These are phyloP conservation scores for Cairneyella variabilis DNA, from an alignment of 495 filamentous ascomycete species.

Conservation along the genomic window DNA sequence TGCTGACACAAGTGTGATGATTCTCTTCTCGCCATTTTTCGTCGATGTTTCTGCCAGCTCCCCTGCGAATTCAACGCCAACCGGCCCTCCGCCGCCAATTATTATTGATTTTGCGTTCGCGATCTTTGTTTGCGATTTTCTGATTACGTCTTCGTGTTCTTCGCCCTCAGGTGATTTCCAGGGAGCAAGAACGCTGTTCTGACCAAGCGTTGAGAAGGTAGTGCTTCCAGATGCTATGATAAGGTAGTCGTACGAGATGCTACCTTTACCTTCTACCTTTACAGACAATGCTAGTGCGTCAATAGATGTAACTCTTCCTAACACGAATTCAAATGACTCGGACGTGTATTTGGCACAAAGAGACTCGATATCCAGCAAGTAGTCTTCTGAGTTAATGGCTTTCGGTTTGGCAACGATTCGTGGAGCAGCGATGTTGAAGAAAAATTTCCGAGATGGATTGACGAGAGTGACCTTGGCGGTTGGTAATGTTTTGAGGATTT, in stretches of 20 bases:
- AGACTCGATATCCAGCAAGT: conserved; percentile 41
- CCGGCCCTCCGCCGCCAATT: conserved; percentile 51
- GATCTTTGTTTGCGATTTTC: conserved; percentile 36
- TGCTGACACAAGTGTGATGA: conserved; percentile 33
- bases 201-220: conserved; percentile 30
- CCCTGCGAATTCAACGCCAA: conserved; percentile 48
- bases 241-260: conserved; percentile 38
- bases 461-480: conserved; percentile 42
- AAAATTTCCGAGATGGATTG: conserved; percentile 47
- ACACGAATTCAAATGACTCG: neutral
- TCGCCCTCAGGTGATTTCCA: conserved; percentile 26
- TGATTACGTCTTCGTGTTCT: conserved; percentile 31
- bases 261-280: conserved; percentile 23
- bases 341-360: conserved; percentile 4
- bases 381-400: conserved; percentile 38
- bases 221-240: conserved; percentile 33
- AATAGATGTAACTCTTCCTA: neutral
- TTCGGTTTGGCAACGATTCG: conserved; percentile 38
- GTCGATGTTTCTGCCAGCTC: conserved; percentile 36
- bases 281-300: conserved; percentile 34
- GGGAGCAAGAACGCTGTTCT: conserved; percentile 23
- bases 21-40: conserved; percentile 21
- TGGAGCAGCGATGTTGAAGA: conserved; percentile 49
- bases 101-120: conserved; percentile 40
- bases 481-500: conserved; percentile 40